Conservation (phyloP, 768 basidiomycete species). For the Pleurotus salmoneostramineus region DNA sequence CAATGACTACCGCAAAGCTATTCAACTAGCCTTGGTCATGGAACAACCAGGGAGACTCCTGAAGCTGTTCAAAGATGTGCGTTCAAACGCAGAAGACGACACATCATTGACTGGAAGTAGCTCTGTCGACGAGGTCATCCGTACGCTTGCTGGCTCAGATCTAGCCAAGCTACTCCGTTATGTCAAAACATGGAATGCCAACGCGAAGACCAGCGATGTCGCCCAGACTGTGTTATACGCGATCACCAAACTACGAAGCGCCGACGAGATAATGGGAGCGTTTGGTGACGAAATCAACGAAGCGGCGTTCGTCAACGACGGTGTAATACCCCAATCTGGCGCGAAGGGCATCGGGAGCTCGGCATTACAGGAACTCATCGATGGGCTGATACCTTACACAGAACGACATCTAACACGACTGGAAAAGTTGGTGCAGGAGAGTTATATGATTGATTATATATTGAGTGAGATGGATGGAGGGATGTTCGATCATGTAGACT, state of each 20-base stretch:
- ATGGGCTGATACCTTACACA: constrained; percentile 89
- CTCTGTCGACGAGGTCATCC: constrained; percentile 80
- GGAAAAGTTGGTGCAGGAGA: constrained; percentile 89
- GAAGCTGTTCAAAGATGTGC: constrained; percentile 70
- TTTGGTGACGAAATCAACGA: constrained; percentile 46
- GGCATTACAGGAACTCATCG: constrained; percentile 70
- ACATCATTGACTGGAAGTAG: constrained; percentile 56
- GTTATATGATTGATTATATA: constrained; percentile 91
- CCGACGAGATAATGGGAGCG: constrained; percentile 69
- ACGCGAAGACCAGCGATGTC: constrained; percentile 78
- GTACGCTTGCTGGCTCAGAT: constrained; percentile 65
- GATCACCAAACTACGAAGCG: constrained; percentile 69
- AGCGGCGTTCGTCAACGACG: constrained; percentile 23
- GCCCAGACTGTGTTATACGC: constrained; percentile 85
- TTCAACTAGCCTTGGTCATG: constrained; percentile 89
- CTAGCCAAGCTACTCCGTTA: constrained; percentile 79
- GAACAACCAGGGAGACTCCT: constrained; percentile 88
- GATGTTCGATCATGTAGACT: constrained; percentile 52
- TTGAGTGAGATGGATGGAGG: constrained; percentile 86
- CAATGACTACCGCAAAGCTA: constrained; percentile 87
- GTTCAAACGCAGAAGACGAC: constrained; percentile 14
- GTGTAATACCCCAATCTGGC: constrained; percentile 10
- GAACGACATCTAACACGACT: constrained; percentile 86
- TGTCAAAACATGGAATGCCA: constrained; percentile 93
- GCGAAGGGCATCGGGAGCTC: constrained; percentile 23